Percentiles rank a stretch among this genome's conserved stretches.
phyloP scores from a whole-genome alignment of 2,329 filamentous ascomycete species.

The Monilinia aucupariae region DNA sequence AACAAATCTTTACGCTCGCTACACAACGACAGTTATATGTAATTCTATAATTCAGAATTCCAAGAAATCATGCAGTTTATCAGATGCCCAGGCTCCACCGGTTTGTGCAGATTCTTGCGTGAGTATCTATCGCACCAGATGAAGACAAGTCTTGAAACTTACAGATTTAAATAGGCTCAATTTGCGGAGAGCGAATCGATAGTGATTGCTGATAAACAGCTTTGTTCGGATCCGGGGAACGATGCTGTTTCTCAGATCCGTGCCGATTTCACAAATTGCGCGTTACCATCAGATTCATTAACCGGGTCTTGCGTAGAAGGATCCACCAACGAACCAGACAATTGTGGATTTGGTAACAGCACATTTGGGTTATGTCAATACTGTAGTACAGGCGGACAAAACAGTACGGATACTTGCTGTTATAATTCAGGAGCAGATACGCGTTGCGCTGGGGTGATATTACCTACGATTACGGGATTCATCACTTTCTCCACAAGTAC shows the following conservation, averaged over 20 bases:
- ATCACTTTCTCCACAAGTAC: conserved; percentile 55
- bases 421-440: conserved; percentile 70
- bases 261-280: conserved; percentile 87
- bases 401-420: conserved; percentile 94
- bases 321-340: conserved; percentile 70
- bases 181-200: conserved; percentile 85
- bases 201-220: conserved; percentile 65
- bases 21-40: conserved; percentile 86
- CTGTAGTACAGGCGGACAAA: conserved; percentile 75
- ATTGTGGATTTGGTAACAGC: conserved; percentile 77
- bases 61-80: conserved; percentile 60
- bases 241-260: conserved; percentile 73
- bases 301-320: conserved; percentile 71
- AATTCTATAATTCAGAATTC: conserved; percentile 93
- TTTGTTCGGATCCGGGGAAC: conserved; percentile 63
- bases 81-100: conserved; percentile 59
- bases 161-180: conserved; percentile 52
- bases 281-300: conserved; percentile 74
- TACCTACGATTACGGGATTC: conserved; percentile 70
- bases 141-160: conserved; percentile 30
- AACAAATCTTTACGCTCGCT: conserved; percentile 81
- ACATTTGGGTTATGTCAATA: conserved; percentile 78
- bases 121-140: conserved; percentile 36
- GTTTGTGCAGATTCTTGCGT: conserved; percentile 89
- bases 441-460: conserved; percentile 67